Conservation (phyloP, 257 asterid species). For the Jacaranda mimosifolia region DNA sequence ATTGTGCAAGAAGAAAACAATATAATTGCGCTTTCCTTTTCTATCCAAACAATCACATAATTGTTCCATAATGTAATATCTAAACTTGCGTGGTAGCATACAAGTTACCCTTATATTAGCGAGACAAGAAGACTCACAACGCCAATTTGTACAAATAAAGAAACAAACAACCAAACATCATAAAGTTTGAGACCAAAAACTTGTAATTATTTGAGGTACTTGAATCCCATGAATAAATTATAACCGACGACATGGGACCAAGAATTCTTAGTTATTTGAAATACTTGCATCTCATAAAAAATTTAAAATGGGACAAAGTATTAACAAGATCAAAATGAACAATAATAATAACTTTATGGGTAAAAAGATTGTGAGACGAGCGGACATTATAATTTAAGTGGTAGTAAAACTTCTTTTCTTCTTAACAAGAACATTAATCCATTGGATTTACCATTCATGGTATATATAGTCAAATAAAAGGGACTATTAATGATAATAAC, state of each 20-base stretch:
- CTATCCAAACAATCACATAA: neutral
- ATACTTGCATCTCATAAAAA: too few relatives aligned
- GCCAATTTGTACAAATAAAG: neutral
- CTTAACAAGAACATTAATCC: neutral
- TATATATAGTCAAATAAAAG: constrained; percentile 16
- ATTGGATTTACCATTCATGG: constrained; percentile 2
- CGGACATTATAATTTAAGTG: neutral
- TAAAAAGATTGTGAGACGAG: neutral
- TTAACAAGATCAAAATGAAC: neutral
- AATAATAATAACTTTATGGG: neutral
- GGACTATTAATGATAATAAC: constrained; percentile 5
- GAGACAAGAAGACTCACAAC: neutral
- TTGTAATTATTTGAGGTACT: neutral
- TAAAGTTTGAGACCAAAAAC: constrained; percentile 13
- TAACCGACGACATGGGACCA: neutral
- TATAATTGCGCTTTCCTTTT: neutral
- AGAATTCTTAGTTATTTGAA: neutral
- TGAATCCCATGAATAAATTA: neutral
- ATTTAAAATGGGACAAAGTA: too few relatives aligned
- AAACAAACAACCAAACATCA: constrained; percentile 7
- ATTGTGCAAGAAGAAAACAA: neutral
- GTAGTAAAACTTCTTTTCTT: neutral
- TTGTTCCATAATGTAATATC: neutral
- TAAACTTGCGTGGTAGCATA: neutral
- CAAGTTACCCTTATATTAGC: neutral